A percentile compares a stretch with the other conserved stretches of the same genome.
Conservation (phyloP, 768 basidiomycete species). For the Termitomyces sp. region DNA sequence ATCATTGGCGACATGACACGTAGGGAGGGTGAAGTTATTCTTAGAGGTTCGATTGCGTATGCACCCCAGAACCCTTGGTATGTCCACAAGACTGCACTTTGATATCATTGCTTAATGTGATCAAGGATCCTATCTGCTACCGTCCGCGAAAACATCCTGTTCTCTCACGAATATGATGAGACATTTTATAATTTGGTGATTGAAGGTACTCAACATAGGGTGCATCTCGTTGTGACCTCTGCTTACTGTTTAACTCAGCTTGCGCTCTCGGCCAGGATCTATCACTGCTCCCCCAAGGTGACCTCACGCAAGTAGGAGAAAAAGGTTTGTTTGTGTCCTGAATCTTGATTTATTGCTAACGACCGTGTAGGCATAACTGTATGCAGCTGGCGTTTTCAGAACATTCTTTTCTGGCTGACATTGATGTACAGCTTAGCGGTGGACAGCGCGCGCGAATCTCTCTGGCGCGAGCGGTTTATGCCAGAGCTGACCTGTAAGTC, state of each 20-base stretch:
- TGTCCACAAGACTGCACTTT: constrained; percentile 11
- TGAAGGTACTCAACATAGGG: constrained; percentile 50
- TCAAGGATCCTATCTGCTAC: constrained; percentile 81
- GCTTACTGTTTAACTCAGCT: constrained; percentile 37
- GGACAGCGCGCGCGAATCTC: constrained; percentile 84
- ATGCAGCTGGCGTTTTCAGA: constrained; percentile 18
- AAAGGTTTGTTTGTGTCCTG: constrained; percentile 50
- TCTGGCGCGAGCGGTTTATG: constrained; percentile 87
- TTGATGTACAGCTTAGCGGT: constrained; percentile 58
- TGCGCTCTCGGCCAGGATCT: constrained; percentile 87
- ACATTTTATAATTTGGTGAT: constrained; percentile 79
- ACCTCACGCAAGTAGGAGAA: constrained; percentile 83
- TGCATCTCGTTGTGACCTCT: not conserved
- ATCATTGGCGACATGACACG: constrained; percentile 88
- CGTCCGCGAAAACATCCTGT: constrained; percentile 88
- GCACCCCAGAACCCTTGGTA: constrained; percentile 88
- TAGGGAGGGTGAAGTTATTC: constrained; percentile 64
- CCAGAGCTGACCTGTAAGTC: constrained; percentile 81
- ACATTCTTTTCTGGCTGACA: not conserved
- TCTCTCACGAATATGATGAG: constrained; percentile 87
- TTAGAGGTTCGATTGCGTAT: constrained; percentile 76
- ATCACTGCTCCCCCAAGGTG: constrained; percentile 75
- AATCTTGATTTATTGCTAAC: constrained; percentile 1
- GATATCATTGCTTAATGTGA: not conserved
- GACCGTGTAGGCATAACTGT: constrained; percentile 56